These are phyloP conservation scores for Mycena epipterygia DNA, from an alignment of 768 basidiomycete genomes.

Conservation along the genomic window DNA sequence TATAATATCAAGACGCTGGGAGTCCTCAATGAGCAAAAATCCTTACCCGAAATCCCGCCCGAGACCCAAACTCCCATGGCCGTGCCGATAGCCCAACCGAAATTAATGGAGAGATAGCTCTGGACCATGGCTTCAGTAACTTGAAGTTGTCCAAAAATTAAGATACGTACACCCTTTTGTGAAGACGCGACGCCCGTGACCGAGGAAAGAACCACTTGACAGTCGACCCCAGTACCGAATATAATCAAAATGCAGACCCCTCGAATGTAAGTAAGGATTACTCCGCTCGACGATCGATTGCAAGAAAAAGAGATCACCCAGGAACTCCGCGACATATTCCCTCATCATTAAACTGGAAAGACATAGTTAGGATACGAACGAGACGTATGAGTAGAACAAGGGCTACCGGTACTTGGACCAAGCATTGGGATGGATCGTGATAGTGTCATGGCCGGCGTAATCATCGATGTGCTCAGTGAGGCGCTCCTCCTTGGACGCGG, in stretches of 20 bases:
- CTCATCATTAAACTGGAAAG: conserved; percentile 58
- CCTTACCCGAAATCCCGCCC: conserved; percentile 67
- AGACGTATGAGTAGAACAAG: background rate
- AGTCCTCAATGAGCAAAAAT: background rate
- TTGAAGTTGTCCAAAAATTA: background rate
- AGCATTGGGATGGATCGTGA: conserved; percentile 59
- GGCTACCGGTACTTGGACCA: conserved; percentile 71
- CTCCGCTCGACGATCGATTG: background rate
- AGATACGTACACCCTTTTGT: conserved; percentile 67
- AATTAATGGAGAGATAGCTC: conserved; percentile 51
- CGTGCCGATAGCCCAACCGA: conserved; percentile 72
- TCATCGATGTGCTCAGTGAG: conserved; percentile 32
- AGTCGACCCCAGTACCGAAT: conserved; percentile 70
- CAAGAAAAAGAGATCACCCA: conserved; percentile 47
- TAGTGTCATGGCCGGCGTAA: conserved; percentile 47
- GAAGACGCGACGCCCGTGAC: conserved; percentile 58
- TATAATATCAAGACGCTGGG: background rate
- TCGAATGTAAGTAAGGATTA: background rate
- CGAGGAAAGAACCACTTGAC: conserved; percentile 67
- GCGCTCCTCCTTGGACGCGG: conserved; percentile 18
- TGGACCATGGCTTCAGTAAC: background rate
- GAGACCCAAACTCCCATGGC: conserved; percentile 79
- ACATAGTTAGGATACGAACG: background rate
- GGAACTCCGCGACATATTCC: conserved; percentile 75
- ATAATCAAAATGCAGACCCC: conserved; percentile 68